phyloP scores from a whole-genome alignment of 2,329 filamentous ascomycete species.

The Colletotrichum sp. region DNA sequence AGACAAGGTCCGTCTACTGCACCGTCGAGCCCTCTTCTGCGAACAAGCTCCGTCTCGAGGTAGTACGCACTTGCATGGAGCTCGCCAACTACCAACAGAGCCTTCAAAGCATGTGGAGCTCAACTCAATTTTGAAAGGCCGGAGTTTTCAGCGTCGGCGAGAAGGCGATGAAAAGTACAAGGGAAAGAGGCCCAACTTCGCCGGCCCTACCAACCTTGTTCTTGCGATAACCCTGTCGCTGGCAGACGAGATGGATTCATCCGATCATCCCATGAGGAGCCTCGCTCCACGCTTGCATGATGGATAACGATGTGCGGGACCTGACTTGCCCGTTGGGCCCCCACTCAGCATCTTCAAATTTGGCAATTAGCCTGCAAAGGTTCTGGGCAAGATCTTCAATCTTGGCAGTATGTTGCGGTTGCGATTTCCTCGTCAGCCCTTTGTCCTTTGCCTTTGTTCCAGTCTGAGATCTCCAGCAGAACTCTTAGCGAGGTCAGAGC shows the following conservation, averaged over 20 bases:
- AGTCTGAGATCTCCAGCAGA: background rate
- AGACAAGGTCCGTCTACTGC: background rate
- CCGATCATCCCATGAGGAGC: conserved; percentile 8
- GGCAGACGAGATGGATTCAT: conserved; percentile 3
- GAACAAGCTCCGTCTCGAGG: conserved; percentile 7
- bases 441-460: background rate
- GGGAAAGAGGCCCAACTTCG: background rate
- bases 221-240: background rate
- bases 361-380: background rate
- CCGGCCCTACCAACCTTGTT: conserved; percentile 3
- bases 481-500: background rate
- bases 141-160: background rate
- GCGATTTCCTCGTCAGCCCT: background rate
- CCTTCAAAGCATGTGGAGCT: conserved; percentile 2
- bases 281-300: conserved; percentile 12
- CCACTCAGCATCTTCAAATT: background rate
- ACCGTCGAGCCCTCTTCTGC: background rate
- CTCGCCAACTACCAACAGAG: conserved; percentile 4
- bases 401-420: background rate
- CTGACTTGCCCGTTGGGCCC: conserved; percentile 14
- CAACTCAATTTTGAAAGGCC: background rate
- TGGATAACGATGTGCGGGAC: conserved; percentile 9
- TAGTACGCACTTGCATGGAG: conserved; percentile 7
- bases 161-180: background rate
- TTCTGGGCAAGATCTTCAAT: conserved; percentile 11